Evolutionary conservation across 768 basidiomycete species (phyloP), one percentile per base, ranked within the genome.

Genomic region (Termitomyces sp.): DNA sequence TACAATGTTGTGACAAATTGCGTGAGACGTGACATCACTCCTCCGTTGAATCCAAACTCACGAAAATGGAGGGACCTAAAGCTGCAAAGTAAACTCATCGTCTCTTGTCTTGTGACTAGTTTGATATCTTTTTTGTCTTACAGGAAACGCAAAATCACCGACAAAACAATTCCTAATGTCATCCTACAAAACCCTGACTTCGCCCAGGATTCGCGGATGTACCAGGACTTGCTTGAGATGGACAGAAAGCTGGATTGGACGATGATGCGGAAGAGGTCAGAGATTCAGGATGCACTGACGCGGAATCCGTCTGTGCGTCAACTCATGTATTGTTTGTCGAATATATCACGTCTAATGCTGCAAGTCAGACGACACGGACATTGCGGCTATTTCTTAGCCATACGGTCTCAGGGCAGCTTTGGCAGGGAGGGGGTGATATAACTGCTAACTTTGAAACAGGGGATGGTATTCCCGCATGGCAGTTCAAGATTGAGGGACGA

Each of bases 231-330:
- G 41, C 70, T 94, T 28, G 87, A 89, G 61, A 91, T 91, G 84
- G 94, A 97, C 68, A 81, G 89, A 56, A 91, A 88, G 67, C 75
- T 98, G 15, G 94, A 98, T 70, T 97, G 95, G 95, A 95, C 93
- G 3, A 88, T 95, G 78, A 85, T 84, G 67, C 78, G 95, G 67
- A 96, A 96, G 72, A 84, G 81, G 63, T 87, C 87, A 10, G 94
- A 98, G 67, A 85, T 98, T 33, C 90, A 94, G 66, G 94, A 98
- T 66, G 85, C 92, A n/a, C 67, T 95, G 46, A 80, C 81, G 21
- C 80, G 87, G 56, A 85, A 81, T 35, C 84, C 88, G 19, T 82
- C 85, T 5, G 94, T 92, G 58, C 54, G 76, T 63, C 7, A 42
- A 57, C 33, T 23, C 21, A 21, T 53, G 10, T 21, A 15, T 26